Conservation (phyloP, 2,329 filamentous ascomycete genomes). For the Incumbomyces lentus region DNA sequence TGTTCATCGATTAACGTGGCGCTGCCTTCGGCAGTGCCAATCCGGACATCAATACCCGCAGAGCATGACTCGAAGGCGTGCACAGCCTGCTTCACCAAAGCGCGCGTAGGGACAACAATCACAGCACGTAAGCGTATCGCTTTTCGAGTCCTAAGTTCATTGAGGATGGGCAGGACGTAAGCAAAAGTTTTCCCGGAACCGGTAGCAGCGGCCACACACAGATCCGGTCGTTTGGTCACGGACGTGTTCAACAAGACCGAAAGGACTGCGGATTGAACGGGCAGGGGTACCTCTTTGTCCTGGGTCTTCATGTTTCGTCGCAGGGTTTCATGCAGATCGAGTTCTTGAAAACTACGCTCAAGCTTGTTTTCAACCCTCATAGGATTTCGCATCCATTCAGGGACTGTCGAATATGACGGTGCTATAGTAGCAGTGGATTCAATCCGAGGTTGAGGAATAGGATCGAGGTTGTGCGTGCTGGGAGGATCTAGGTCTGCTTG, state of each 20-base stretch:
- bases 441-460: constrained; percentile 63
- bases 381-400: constrained; percentile 62
- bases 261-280: constrained; percentile 69
- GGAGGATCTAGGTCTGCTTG: constrained; percentile 17
- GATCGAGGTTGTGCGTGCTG: constrained; percentile 58
- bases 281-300: constrained; percentile 61
- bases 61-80: constrained; percentile 67
- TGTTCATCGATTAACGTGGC: constrained; percentile 61
- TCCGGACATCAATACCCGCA: constrained; percentile 59
- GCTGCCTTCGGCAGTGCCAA: constrained; percentile 75
- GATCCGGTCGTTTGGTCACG: constrained; percentile 56
- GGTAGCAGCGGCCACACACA: constrained; percentile 85
- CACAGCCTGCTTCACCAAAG: constrained; percentile 77
- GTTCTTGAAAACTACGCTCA: constrained; percentile 49
- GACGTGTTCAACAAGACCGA: constrained; percentile 64
- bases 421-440: constrained; percentile 43
- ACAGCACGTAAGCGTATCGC: constrained; percentile 64
- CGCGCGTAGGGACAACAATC: constrained; percentile 81
- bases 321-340: constrained; percentile 54
- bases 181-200: constrained; percentile 93
- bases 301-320: constrained; percentile 55
- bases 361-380: constrained; percentile 48
- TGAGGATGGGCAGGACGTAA: constrained; percentile 77
- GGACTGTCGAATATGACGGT: constrained; percentile 67
- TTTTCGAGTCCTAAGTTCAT: constrained; percentile 56